These are phyloP conservation scores for Dactylellina drechsleri DNA, from an alignment of 2,329 filamentous ascomycete species.

Conservation along the genomic window DNA sequence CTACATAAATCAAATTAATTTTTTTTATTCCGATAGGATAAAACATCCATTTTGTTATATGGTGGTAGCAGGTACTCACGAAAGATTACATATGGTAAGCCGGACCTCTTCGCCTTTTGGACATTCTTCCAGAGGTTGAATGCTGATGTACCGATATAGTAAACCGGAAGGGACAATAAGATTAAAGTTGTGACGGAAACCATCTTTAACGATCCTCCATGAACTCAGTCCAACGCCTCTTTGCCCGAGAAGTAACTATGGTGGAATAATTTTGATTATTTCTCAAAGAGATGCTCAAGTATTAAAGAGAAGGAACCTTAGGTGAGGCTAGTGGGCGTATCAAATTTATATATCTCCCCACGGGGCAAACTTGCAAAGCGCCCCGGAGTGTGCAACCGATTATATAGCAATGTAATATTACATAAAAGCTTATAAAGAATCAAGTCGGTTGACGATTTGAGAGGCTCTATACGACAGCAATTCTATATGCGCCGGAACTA, in stretches of 20 bases:
- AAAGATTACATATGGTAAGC: constrained; percentile 57
- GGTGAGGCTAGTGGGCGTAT: no score
- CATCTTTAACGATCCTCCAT: constrained; percentile 7
- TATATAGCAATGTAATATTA: constrained; percentile 10
- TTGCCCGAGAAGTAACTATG: background rate
- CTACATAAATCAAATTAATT: constrained; percentile 6
- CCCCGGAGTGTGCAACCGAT: no score
- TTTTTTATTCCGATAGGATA: background rate
- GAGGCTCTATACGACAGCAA: constrained; percentile 17
- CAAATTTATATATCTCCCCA: no score
- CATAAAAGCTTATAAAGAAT: constrained; percentile 6
- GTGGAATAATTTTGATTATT: no score
- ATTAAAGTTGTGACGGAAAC: constrained; percentile 28
- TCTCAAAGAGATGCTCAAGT: no score
- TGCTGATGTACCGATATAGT: constrained; percentile 56
- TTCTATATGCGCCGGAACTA: constrained; percentile 2
- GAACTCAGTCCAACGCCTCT: background rate
- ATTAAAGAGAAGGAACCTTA: no score
- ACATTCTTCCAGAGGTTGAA: constrained; percentile 55
- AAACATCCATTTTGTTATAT: background rate
- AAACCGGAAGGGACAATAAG: constrained; percentile 32
- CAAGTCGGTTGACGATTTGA: background rate
- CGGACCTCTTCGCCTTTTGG: constrained; percentile 57
- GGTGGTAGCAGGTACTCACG: constrained; percentile 55
- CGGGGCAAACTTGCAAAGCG: no score